Evolutionary conservation across 2,329 filamentous ascomycete species (phyloP), one percentile per base, ranked within the genome.

Genomic region (Teratosphaeria pseudoeucalypti): DNA sequence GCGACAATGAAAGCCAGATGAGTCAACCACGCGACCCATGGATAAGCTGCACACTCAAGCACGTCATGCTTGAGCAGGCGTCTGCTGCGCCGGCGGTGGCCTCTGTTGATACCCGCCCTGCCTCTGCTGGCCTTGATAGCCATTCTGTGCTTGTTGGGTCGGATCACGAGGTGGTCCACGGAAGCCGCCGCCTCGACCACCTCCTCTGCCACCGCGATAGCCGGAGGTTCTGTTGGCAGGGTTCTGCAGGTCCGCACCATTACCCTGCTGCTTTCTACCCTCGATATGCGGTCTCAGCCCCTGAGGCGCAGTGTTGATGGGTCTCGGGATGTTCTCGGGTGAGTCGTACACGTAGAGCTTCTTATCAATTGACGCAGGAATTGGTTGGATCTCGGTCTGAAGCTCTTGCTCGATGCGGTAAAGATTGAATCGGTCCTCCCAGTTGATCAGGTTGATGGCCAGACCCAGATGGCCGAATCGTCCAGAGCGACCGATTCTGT

Each of bases 361-460:
- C 83, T 96, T 97, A 79, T 99, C 94, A 65, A 99, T 99, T 66
- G 85, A 88, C 57, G 85, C 82, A 19, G 94, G 94, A 69, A 99
- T 99, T n/a, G 94, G 87, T 72, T 94, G 89, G 62, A 99, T 99
- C 76, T 99, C 94, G 6, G 94, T 99, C 57, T 94, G 94, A 49
- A 99, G 81, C 71, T 99, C 94, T 68, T 95, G 89, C 76, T 99
- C 94, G 67, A 99, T 99, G 74, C 95, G 95, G 81, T 99, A 99
- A 23, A 99, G 82, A 75, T 97, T 99, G 82, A 96, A 97, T 32
- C 94, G 86, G 74, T 99, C 94, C 60, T 99, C 94, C 94, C 94
- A 99, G 75, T 95, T 97, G 81, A 99, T 99, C 73, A 99, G 80
- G 77, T 99, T 99, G 73, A 99, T 99, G 64, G 95, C 95, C 66